phyloP scores from a whole-genome alignment of 306 rosid genomes.

The Ochetophila trinervis region DNA sequence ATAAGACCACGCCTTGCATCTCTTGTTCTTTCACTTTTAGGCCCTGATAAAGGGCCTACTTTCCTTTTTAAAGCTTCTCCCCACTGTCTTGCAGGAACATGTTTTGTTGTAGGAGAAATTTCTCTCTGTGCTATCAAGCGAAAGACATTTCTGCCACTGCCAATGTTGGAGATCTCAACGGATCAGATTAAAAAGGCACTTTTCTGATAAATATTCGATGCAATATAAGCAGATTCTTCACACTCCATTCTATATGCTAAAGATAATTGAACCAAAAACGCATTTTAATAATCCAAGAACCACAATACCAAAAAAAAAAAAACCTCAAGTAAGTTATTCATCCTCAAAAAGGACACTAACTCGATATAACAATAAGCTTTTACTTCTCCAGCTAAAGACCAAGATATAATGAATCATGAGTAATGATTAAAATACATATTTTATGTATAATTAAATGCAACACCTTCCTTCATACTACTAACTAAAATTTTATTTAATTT shows the following conservation, averaged over 20 bases:
- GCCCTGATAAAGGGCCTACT: slow-evolving; percentile 22
- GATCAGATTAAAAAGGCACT: background rate
- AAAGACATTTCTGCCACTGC: slow-evolving; percentile 41
- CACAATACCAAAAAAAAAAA: background rate
- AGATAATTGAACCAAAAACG: background rate
- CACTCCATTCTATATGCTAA: background rate
- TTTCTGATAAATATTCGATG: background rate
- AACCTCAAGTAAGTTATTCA: background rate
- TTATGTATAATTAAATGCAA: no score
- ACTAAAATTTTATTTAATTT: no score
- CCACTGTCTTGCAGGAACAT: slow-evolving; percentile 32
- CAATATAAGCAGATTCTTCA: background rate
- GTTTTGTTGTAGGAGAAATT: slow-evolving; percentile 45
- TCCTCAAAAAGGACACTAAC: no score
- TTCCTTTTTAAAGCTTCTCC: slow-evolving; percentile 32
- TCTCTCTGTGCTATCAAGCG: slow-evolving; percentile 43
- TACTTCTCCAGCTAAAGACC: no score
- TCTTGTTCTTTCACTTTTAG: slow-evolving; percentile 29
- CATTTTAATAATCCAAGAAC: background rate
- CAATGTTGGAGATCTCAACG: background rate
- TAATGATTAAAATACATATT: no score
- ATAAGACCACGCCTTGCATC: slow-evolving; percentile 48
- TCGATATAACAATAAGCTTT: no score
- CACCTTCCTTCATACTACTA: no score
- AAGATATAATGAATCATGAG: no score